Evolutionary conservation across 352 stramenopile genomes (phyloP), one percentile per base, ranked within the genome.

Genomic region (Phytophthora litchii): DNA sequence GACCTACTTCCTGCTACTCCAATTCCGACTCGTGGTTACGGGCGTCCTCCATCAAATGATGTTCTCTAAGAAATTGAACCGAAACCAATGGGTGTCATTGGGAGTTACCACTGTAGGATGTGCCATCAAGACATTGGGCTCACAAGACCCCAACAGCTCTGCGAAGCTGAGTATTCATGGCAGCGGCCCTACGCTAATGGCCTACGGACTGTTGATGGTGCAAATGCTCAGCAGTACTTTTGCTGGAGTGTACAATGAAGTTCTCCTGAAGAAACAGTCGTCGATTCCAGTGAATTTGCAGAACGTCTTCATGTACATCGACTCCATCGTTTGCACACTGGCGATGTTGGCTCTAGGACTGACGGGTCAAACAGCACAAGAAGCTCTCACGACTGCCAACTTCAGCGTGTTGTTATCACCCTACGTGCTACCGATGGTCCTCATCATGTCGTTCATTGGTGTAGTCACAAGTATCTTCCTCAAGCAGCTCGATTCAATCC

Each of bases 231-330:
- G 80, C 56, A 89, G 78, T 38, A 92, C 84, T 10, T 93, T 93
- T 62, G 84, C 82, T 1, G 82, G 82, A 5, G 84, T 93, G 10
- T 93, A 93, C 80, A 93, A 91, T 61, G 84, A 93, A 72, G 72
- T 86, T 55, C 58, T 93, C 36, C 75, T 93, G 23, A 93, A 93
- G 70, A 89, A 86, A 29, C 78, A 91, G 54, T 47, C 70, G 32
- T 69, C 75, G 54, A 89, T 91, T 50, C 59, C 82, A 12, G 56
- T 90, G 40, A 91, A 93, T 54, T 57, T 93, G 43, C 84, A 93
- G 60, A 93, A 93, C 49, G 78, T 91, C 45, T 90, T 91, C 60
- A 93, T 93, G 84, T 93, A 93, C 67, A 49, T 86, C 35, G 79
- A 93, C 72, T 93, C 84, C 43, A 89, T 92, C 47, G 45, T 87